A percentile compares a stretch with the other conserved stretches of the same genome.
Conservation (phyloP, 2,329 filamentous ascomycete species). For the Penicillium verrucosum region DNA sequence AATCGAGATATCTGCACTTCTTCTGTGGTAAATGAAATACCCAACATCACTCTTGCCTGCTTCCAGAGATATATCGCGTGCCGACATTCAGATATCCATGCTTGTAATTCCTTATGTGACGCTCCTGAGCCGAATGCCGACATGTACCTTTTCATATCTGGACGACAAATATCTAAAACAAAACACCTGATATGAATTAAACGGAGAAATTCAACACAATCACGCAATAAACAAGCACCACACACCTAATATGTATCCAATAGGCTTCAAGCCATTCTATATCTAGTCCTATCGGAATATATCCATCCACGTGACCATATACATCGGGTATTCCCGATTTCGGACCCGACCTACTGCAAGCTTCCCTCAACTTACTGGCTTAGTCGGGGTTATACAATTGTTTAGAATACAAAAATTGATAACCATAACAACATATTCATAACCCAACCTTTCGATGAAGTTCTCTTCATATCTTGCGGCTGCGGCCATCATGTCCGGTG, state of each 20-base stretch:
- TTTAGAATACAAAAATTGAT: neutral
- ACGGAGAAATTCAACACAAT: neutral
- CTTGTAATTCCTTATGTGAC: neutral
- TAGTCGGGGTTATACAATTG: neutral
- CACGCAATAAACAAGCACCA: neutral
- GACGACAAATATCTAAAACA: neutral
- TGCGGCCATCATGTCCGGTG: constrained; percentile 16
- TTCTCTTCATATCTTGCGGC: constrained; percentile 20
- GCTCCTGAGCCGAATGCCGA: neutral
- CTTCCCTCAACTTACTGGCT: neutral
- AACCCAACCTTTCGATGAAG: constrained; percentile 14
- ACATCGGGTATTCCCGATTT: neutral
- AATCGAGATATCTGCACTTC: neutral
- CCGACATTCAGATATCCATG: neutral
- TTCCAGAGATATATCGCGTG: neutral
- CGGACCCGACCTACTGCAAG: neutral
- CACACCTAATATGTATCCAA: neutral
- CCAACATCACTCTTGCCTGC: neutral
- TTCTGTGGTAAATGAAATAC: neutral
- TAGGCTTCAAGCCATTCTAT: neutral
- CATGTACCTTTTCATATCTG: neutral
- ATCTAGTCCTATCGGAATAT: neutral
- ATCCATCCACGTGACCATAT: neutral
- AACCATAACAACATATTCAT: neutral
- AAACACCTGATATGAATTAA: neutral